Base-by-base conservation (phyloP, 495 filamentous ascomycete species). In the Echria macrotheca region DNA sequence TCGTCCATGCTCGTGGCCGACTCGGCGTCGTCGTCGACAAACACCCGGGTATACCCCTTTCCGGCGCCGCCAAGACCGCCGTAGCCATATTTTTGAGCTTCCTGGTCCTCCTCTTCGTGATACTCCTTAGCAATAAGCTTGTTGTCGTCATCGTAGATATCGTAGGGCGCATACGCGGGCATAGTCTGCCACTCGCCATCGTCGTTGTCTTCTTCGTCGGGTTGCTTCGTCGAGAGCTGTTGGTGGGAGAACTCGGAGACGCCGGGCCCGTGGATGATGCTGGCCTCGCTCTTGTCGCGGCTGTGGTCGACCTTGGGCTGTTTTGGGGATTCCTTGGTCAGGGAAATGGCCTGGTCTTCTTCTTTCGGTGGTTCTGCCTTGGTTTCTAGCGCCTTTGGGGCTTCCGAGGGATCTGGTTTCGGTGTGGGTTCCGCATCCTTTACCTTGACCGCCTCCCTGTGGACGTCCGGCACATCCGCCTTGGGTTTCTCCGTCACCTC, bases 1-100 rank as follows among this genome's bases (percentile, higher is more conserved):
- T 99, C 93, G 61, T 99, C 93, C 83, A 99, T 82, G 69, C 90
- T 96, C 9, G 89, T 97, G 36, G 85, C 84, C 31, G 90, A 96
- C 63, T 93, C 80, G 1, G 83, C 89, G 69, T 99, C 93, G 50
- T 99, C 93, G 59, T 98, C 93, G 24, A 95, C 72, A 54, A 94
- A 81, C 14, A 99, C 88, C 44, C 87, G 76, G 7, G 93, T 97
- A 62, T 99, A 99, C 1, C 93, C 93, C 64, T 87, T 95, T 15
- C 89, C 89, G 23, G 90, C 94, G 2, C 91, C 91, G 24, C 90
- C 89, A 0, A 93, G 70, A 21, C 79, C 81, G 10, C 69, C 77
- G 59, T 95, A 94, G 15, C 78, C 82, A 32, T 82, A 84, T 31
- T 77, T 78, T 41, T 87, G 81, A 19, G 87, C 79, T 49, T 84